Evolutionary conservation across 768 basidiomycete genomes (phyloP), one percentile per base, ranked within the genome.

Genomic region (Boletus barrowsii): DNA sequence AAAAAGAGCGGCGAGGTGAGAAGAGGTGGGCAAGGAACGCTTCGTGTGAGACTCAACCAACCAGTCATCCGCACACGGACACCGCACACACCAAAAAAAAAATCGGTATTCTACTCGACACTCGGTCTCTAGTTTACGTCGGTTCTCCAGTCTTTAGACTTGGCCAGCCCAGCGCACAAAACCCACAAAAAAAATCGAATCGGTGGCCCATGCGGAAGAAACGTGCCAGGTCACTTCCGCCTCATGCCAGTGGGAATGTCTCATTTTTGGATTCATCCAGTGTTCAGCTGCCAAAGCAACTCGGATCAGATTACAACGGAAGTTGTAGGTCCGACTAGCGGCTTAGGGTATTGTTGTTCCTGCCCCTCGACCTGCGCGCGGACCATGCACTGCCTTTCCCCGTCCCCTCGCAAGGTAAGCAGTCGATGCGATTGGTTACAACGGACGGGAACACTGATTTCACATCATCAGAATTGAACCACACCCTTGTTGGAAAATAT

Each of bases 1-100:
- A 35, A 54, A 65, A 65, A 42, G 65, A 65, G 53, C 54, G 65
- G 65, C 58, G 43, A 55, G 39, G 50, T 47, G 48, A 29, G 49
- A 47, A 45, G 30, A 40, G 51, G 18, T 6, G 37, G 15, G 15
- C 35, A 36, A 11, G 35, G 35, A 11, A 36, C 11, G 35, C 7
- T 18, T 14, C 36, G 63, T 47, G 64, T 52, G 63, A 30, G 39
- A 62, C 56, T n/a, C 15, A 49, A 17, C 15, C 33, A 10, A 35
- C 33, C 24, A 4, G 62, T 63, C 62, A 63, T 61, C 62, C 62
- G 53, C 62, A 42, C 47, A 29, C 29, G 29, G 29, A 29, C 29
- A 29, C 29, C 29, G 29, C 29, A 29, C 29, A 29, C 29, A 29
- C 29, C 24, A 3, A 3, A 29, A 29, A 29, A 26, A 29, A 29